Percentiles rank a stretch among this genome's conserved stretches.
Evolutionary conservation across 768 basidiomycete species (phyloP).

Genomic region (Phallus indusiatus): DNA sequence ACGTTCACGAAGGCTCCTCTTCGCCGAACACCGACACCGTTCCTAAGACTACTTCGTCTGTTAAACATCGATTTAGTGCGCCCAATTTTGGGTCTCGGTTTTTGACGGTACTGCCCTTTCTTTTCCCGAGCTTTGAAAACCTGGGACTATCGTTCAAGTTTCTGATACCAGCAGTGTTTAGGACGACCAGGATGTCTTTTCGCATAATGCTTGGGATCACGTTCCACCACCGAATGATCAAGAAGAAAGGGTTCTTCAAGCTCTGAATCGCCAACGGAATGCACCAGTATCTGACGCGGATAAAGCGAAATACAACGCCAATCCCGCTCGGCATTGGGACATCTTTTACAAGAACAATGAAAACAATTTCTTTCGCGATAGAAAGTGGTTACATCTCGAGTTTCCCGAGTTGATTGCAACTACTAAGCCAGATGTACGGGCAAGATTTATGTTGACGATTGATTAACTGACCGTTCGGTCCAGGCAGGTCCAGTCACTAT

Average conservation of each 20-base stretch:
- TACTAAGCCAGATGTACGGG: conserved; percentile 51
- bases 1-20: not conserved
- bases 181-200: conserved; percentile 61
- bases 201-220: conserved; percentile 88
- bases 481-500: conserved; percentile 73
- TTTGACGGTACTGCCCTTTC: conserved; percentile 3
- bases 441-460: not conserved
- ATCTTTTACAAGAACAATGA: conserved; percentile 84
- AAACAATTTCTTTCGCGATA: conserved; percentile 87
- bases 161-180: not conserved
- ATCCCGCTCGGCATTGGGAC: conserved; percentile 74
- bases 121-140: not conserved
- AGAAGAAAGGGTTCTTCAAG: conserved; percentile 55
- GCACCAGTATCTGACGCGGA: conserved; percentile 70
- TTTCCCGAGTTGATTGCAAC: conserved; percentile 80
- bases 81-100: not conserved
- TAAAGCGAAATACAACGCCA: conserved; percentile 60
- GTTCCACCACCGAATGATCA: conserved; percentile 80
- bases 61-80: conserved; percentile 35
- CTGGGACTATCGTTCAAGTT: not conserved
- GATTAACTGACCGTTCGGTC: conserved; percentile 1
- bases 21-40: not conserved
- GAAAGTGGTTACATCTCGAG: conserved; percentile 94
- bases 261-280: conserved; percentile 59
- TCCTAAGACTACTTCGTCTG: conserved; percentile 46